phyloP scores from a whole-genome alignment of 2,329 filamentous ascomycete genomes.

The Colletotrichum sp. region DNA sequence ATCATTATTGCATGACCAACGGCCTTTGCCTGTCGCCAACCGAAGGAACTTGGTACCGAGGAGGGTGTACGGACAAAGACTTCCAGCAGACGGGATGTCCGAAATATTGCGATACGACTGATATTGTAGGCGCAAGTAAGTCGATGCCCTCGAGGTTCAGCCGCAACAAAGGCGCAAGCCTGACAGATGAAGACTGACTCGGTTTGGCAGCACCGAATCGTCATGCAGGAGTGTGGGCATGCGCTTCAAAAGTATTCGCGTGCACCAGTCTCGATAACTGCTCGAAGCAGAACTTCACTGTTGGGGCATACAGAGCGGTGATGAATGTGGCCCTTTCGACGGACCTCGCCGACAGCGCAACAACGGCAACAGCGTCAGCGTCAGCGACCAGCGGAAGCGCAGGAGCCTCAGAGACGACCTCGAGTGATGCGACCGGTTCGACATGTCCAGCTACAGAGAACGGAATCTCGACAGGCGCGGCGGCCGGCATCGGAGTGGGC shows the following conservation, averaged over 20 bases:
- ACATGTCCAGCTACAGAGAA: background rate
- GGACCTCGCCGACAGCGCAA: background rate
- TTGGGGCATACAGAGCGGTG: background rate
- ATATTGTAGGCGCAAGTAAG: background rate
- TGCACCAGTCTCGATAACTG: constrained; percentile 4
- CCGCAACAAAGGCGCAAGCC: background rate
- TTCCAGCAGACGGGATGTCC: background rate
- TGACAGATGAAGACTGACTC: background rate
- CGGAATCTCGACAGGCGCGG: constrained; percentile 9
- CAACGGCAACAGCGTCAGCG: background rate
- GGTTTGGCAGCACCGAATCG: background rate
- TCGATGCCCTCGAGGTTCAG: background rate
- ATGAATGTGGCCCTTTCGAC: constrained; percentile 10
- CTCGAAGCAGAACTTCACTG: constrained; percentile 2
- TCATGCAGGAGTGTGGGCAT: background rate
- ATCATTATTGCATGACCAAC: constrained; percentile 17
- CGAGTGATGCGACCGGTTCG: background rate
- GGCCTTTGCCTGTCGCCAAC: constrained; percentile 15
- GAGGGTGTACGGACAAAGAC: constrained; percentile 6
- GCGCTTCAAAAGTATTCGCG: background rate
- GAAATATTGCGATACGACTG: background rate
- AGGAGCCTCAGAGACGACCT: background rate
- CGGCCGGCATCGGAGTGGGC: constrained; percentile 8
- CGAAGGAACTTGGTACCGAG: constrained; percentile 14
- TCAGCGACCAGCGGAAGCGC: background rate